Base-by-base conservation (phyloP, 768 basidiomycete genomes). In the Boletus rufocinnamomeus region DNA sequence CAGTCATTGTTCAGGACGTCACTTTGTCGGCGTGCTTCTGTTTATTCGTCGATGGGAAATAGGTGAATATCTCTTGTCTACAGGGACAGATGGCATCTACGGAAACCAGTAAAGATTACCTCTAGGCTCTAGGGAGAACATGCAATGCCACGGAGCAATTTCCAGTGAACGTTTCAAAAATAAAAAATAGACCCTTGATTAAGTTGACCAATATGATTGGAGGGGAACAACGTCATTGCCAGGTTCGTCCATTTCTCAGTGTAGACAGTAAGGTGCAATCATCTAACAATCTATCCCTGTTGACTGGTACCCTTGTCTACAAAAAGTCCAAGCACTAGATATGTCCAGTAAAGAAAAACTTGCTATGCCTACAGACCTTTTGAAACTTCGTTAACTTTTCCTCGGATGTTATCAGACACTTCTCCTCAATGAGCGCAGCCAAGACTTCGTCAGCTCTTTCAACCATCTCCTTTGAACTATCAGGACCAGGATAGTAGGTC, bases 321-420 rank as follows among this genome's bases (percentile, higher is more conserved):
- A 19, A 25, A 54, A 30, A 38, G 14, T 5, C 44, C 38, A 32
- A 37, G 14, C 34, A 27, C 59, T 69, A 65, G 38, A 45, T 44
- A 37, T 43, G 57, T 28, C 65, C 40, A 44, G 38, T 43, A 50
- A 67, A 64, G 11, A 69, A 54, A 38, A 25, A 23, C 43, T 37
- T 68, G 35, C 64, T 37, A 52, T 61, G 59, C 25, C 56, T 67
- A 57, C 52, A 58, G 34, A 69, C 50, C 41, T 48, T 61, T 63
- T 67, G 68, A 19, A 67, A 50, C 41, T 43, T 69, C 17, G 68
- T 65, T 4, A 60, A 37, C 47, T 54, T 67, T 54, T 58, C 63
- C 43, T 59, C 61, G 27, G 60, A 63, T 49, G 54, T 65, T 19
- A 46, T 44, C 32, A 67, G 35, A 25, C 65, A 69, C 54, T 58